Base-by-base conservation (phyloP, 2,329 filamentous ascomycete genomes). In the Didymosphaeria variabile region DNA sequence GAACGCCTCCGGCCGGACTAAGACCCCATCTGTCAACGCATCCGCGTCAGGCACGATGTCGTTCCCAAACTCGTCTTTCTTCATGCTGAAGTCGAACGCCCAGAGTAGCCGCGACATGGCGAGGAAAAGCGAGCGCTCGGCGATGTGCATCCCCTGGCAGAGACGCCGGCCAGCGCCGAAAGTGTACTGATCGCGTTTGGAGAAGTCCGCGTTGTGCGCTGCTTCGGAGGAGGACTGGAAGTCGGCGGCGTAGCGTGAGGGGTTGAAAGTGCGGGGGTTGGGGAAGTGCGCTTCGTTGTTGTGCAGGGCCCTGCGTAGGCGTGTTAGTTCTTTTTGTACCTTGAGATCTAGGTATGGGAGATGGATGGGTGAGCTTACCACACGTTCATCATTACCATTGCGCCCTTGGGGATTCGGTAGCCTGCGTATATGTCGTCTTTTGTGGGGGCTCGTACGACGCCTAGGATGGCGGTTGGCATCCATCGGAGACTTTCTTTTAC, bases 91-190 rank as follows among this genome's bases (percentile, higher is more conserved):
- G 12, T 76, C 61, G 47, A 77, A 76, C 1, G 66, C 72, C 76
- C 76, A 79, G 1, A 79, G 60, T 2, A 77, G 55, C 1, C 59
- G 52, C 12, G 74, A 61, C 2, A 74, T 66, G n/a, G 64, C 65
- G 10, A 75, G 62, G 15, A 71, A 73, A 4, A 78, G 60, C 13
- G 57, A 70, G 7, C 69, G 65, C 52, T 75, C 69, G 1, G 73
- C 76, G 21, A 78, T 63, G 46, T 76, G 72, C 57, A 73, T 72
- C 23, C 75, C 75, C 1, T 71, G 72, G 55, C 76, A 78, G 19
- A 75, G 65, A 8, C 76, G 67, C 2, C 77, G 68, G 2, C 79
- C 79, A 44, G 72, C 71, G 15, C 79, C 78, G 57, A 77, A 81
- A 12, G 64, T 67, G 29, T 71, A 79, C 50, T 79, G 75, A 17